A percentile compares a stretch with the other conserved stretches of the same genome.
Evolutionary conservation across 2,329 filamentous ascomycete genomes (phyloP).

Genomic region (Cercospora zeae-maydis): DNA sequence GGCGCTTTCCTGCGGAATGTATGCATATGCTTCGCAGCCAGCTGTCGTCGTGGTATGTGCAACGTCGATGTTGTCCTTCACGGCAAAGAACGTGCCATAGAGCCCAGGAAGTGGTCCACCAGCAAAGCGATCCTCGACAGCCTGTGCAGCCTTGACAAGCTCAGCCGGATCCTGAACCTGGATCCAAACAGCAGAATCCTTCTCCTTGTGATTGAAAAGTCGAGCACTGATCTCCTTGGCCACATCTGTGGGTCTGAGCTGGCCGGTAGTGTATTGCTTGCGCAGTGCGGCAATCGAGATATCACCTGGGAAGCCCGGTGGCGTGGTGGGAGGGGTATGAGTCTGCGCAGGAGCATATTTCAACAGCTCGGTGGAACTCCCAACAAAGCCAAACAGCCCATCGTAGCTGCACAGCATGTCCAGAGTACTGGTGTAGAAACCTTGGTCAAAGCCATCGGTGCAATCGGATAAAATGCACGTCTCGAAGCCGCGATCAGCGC

Average conservation of each 20-base stretch:
- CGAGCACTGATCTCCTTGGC: constrained; percentile 46
- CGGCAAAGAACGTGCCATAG: constrained; percentile 55
- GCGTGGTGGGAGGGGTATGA: constrained; percentile 38
- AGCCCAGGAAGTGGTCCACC: constrained; percentile 47
- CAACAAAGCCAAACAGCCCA: constrained; percentile 52
- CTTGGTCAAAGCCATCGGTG: constrained; percentile 48
- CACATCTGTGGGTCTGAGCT: constrained; percentile 44
- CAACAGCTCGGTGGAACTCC: constrained; percentile 42
- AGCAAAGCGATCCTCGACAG: constrained; percentile 42
- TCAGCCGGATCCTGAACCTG: constrained; percentile 41
- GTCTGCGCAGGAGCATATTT: constrained; percentile 34
- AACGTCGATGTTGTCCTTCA: constrained; percentile 57
- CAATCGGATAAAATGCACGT: constrained; percentile 53
- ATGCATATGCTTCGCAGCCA: constrained; percentile 50
- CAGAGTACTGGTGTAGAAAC: constrained; percentile 47
- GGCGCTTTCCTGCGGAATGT: constrained; percentile 48
- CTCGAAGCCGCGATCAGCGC: constrained; percentile 59
- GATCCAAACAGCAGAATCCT: constrained; percentile 54
- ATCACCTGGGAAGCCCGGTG: constrained; percentile 41
- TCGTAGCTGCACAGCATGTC: constrained; percentile 52
- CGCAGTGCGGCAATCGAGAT: constrained; percentile 46
- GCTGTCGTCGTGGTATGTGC: constrained; percentile 51
- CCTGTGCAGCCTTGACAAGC: constrained; percentile 41
- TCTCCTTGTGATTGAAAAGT: constrained; percentile 48
- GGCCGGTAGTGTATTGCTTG: constrained; percentile 44